Evolutionary conservation across 1,284 basidiomycete genomes (phyloP).

Genomic region (Apiotrichum mycotoxinovorans): DNA sequence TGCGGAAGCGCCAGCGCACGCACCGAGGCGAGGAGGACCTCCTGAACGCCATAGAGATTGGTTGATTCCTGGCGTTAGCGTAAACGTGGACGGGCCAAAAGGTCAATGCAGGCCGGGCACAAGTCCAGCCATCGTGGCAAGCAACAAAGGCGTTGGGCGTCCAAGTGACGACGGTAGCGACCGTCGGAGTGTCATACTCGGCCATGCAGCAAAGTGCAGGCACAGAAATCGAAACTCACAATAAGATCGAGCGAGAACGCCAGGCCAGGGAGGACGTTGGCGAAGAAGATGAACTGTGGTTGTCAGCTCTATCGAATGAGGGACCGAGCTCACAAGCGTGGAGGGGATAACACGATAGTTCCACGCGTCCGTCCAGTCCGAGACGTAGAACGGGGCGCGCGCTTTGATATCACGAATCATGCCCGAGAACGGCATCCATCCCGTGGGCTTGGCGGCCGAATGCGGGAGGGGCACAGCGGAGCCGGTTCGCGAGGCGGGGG

Average conservation of each 20-base stretch:
- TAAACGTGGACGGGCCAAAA: too few relatives aligned
- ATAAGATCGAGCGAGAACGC: constrained; percentile 92
- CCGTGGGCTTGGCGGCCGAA: too few relatives aligned
- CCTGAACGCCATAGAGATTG: constrained; percentile 81
- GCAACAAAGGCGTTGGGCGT: too few relatives aligned
- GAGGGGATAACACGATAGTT: constrained; percentile 63
- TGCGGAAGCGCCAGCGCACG: constrained; percentile 14
- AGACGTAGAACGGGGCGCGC: constrained; percentile 73
- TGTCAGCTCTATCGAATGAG: constrained; percentile 29
- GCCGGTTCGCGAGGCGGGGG: too few relatives aligned
- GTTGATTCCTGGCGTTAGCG: constrained; percentile 60
- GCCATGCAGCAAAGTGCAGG: too few relatives aligned
- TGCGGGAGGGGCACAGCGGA: background rate
- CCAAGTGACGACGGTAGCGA: too few relatives aligned
- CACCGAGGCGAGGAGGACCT: constrained; percentile 59
- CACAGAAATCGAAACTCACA: constrained; percentile 47
- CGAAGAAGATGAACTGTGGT: constrained; percentile 49
- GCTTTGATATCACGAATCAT: constrained; percentile 73
- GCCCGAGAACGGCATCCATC: constrained; percentile 52
- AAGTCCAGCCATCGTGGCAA: too few relatives aligned
- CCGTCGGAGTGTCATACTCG: too few relatives aligned
- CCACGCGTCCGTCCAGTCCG: constrained; percentile 84
- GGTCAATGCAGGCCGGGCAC: too few relatives aligned
- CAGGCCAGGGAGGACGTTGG: constrained; percentile 67
- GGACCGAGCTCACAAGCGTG: constrained; percentile 52